Percentiles rank a stretch among this genome's conserved stretches.
phyloP scores from a whole-genome alignment of 73 alveolate species.

The Tetrahymena thermophila region DNA sequence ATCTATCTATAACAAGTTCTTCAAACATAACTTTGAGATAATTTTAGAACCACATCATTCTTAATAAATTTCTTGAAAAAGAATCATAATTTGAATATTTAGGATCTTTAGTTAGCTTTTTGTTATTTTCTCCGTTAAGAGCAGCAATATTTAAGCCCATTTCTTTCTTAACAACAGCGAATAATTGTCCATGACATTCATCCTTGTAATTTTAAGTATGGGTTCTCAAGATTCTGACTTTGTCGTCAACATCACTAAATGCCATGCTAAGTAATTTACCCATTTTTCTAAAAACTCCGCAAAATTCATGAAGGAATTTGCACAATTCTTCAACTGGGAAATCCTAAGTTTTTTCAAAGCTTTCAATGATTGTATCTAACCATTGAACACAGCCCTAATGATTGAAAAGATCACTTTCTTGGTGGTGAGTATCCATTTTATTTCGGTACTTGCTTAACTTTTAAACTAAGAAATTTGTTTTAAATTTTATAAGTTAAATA shows the following conservation, averaged over 20 bases:
- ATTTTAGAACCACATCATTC: neutral
- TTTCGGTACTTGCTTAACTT: neutral
- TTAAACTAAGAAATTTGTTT: neutral
- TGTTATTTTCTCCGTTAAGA: neutral
- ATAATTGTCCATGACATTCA: neutral
- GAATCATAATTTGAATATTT: neutral
- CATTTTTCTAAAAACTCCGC: neutral
- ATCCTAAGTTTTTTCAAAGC: neutral
- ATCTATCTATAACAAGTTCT: neutral
- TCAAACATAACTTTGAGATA: neutral
- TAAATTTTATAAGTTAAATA: neutral
- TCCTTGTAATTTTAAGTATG: neutral
- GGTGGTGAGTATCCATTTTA: neutral
- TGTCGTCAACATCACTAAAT: neutral
- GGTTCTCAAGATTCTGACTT: neutral
- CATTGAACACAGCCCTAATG: neutral
- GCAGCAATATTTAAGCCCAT: neutral
- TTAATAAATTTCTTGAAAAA: neutral
- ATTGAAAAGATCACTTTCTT: neutral
- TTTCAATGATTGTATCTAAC: neutral
- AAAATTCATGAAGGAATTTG: neutral
- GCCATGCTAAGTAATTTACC: neutral
- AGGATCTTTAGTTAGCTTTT: neutral
- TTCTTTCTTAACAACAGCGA: neutral
- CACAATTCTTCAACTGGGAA: neutral